These are phyloP conservation scores for Pichia scutulata DNA, from an alignment of 805 yeast genomes.

Conservation along the genomic window DNA sequence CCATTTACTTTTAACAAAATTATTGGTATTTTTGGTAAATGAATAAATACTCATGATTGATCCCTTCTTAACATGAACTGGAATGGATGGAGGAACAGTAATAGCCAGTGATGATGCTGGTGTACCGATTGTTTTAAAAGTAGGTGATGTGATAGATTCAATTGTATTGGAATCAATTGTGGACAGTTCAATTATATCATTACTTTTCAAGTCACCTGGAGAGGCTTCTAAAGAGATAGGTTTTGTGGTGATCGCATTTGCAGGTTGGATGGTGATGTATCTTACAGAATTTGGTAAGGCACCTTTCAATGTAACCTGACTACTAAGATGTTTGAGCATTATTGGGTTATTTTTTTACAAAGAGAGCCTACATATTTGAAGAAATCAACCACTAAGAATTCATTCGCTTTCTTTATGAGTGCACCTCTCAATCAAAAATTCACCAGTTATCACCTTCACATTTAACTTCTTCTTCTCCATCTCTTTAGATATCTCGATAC, in stretches of 20 bases:
- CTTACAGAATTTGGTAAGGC: neutral
- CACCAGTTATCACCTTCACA: neutral
- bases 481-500: neutral
- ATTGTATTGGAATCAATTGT: neutral
- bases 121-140: constrained; percentile 38
- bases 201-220: neutral
- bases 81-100: constrained; percentile 53
- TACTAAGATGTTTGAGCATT: neutral
- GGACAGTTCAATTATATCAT: neutral
- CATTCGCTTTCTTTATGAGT: neutral
- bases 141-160: constrained; percentile 14
- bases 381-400: neutral
- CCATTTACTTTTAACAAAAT: constrained; percentile 22
- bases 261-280: constrained; percentile 17
- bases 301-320: neutral
- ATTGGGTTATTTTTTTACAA: neutral
- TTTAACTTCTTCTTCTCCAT: neutral
- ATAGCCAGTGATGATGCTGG: constrained; percentile 43
- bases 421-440: neutral
- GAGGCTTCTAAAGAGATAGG: constrained; percentile 7
- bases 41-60: constrained; percentile 42
- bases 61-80: constrained; percentile 41
- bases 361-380: neutral
- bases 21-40: neutral
- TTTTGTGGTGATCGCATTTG: constrained; percentile 4